Conservation (phyloP, 2,329 filamentous ascomycete genomes). For the Pseudocercospora pini-densiflorae region DNA sequence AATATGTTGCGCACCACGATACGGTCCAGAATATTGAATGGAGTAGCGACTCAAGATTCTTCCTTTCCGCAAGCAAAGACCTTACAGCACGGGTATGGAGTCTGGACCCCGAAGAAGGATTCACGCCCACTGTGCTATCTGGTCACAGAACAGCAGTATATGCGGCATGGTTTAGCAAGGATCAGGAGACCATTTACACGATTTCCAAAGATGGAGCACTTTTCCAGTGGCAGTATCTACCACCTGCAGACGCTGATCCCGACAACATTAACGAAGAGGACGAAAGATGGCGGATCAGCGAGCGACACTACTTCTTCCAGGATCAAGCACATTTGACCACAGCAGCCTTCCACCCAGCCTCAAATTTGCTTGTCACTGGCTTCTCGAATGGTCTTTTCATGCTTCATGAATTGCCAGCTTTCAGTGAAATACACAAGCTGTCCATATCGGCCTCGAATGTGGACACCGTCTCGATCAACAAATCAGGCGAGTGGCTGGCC, state of each 20-base stretch:
- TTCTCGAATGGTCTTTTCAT: constrained; percentile 95
- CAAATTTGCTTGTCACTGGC: constrained; percentile 92
- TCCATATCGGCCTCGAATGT: constrained; percentile 98
- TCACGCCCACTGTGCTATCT: constrained; percentile 84
- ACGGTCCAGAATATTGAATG: constrained; percentile 84
- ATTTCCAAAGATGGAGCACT: constrained; percentile 97
- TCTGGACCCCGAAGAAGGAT: constrained; percentile 81
- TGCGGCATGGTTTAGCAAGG: constrained; percentile 94
- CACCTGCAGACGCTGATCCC: constrained; percentile 56
- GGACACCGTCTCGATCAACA: constrained; percentile 92
- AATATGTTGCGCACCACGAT: constrained; percentile 88
- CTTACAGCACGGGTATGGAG: constrained; percentile 96
- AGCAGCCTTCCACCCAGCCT: constrained; percentile 83
- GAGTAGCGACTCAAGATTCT: constrained; percentile 95
- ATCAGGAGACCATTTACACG: constrained; percentile 95
- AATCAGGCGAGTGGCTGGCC: constrained; percentile 93
- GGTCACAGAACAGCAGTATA: constrained; percentile 90
- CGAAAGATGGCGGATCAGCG: constrained; percentile 87
- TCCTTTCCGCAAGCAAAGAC: constrained; percentile 89
- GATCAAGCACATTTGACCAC: constrained; percentile 85
- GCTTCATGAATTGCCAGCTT: constrained; percentile 93
- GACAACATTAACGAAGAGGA: constrained; percentile 64
- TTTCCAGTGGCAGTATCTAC: constrained; percentile 87
- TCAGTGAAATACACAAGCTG: constrained; percentile 89
- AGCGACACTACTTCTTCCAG: constrained; percentile 93